These are phyloP conservation scores for Ophiocordyceps robertsii DNA, from an alignment of 2,329 filamentous ascomycete species.

Conservation along the genomic window DNA sequence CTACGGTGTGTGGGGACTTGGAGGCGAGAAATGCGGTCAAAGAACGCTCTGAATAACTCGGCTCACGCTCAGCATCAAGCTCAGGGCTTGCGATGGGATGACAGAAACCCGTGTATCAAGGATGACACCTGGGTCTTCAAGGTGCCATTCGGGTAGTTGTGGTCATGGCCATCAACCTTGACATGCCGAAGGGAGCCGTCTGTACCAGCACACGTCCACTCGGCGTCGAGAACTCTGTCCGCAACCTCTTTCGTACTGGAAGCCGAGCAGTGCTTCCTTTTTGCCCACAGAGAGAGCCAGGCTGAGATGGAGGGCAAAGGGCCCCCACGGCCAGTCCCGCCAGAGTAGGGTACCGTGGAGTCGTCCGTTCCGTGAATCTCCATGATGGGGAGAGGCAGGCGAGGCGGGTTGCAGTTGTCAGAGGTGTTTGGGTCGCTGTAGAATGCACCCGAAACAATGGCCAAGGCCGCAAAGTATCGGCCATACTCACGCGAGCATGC, in stretches of 20 bases:
- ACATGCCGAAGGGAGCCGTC: slow-evolving; percentile 7
- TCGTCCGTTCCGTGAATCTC: slow-evolving; percentile 37
- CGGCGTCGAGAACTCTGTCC: slow-evolving; percentile 4
- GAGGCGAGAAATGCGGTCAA: no score
- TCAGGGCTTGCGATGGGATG: no score
- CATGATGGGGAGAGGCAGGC: slow-evolving; percentile 30
- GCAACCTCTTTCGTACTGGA: background rate
- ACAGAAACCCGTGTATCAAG: no score
- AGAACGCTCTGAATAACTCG: no score
- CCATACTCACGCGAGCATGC: slow-evolving; percentile 24
- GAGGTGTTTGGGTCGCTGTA: slow-evolving; percentile 18
- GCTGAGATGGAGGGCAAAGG: slow-evolving; percentile 29
- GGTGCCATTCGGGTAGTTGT: slow-evolving; percentile 4
- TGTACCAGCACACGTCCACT: slow-evolving; percentile 5
- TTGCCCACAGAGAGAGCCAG: slow-evolving; percentile 24
- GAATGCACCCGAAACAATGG: slow-evolving; percentile 26
- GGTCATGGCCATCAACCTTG: slow-evolving; percentile 6
- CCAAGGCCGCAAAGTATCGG: slow-evolving; percentile 25
- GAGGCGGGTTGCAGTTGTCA: slow-evolving; percentile 18
- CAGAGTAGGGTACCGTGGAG: slow-evolving; percentile 28
- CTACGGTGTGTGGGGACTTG: no score
- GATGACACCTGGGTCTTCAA: no score
- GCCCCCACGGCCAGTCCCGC: slow-evolving; percentile 24
- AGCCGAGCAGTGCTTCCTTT: slow-evolving; percentile 8
- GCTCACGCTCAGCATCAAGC: no score